These are phyloP conservation scores for Sporothrix phasma DNA, from an alignment of 2,329 filamentous ascomycete genomes.

Conservation along the genomic window DNA sequence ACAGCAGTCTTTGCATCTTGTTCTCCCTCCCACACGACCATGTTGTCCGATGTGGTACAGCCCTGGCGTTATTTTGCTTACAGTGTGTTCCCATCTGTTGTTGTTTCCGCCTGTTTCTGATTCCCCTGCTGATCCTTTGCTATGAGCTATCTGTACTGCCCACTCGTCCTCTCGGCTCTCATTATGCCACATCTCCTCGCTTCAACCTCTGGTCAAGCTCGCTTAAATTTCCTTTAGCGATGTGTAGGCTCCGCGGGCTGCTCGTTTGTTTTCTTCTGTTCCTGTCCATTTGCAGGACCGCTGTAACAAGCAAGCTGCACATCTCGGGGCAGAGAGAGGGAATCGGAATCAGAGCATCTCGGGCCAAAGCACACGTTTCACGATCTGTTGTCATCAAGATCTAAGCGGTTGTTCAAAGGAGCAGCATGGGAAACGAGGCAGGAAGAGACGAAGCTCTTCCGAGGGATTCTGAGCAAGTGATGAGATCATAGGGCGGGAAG, in stretches of 20 bases:
- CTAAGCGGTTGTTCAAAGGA: not conserved
- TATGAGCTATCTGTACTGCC: not conserved
- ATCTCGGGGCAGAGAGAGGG: constrained; percentile 1
- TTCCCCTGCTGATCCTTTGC: not conserved
- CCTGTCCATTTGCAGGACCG: not conserved
- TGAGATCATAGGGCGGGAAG: not conserved
- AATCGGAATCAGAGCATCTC: not conserved
- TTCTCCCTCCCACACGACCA: not conserved
- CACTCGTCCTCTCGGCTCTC: not conserved
- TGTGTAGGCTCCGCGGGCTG: not conserved
- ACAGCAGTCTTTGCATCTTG: not conserved
- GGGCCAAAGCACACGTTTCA: not conserved
- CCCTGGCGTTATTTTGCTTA: not conserved
- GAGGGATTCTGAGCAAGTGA: not conserved
- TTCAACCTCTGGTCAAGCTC: not conserved
- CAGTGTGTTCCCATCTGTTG: not conserved
- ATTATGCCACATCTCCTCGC: not conserved
- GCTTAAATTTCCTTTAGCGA: not conserved
- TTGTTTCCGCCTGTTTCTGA: not conserved
- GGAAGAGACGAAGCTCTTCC: not conserved
- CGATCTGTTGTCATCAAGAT: not conserved
- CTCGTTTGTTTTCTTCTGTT: no score
- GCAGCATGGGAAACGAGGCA: not conserved
- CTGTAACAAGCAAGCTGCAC: constrained; percentile 5
- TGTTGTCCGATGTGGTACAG: not conserved